Evolutionary conservation across 202 grass and related monocot species (phyloP), one percentile per base, ranked within the genome.

Genomic region (Elaeis oleifera): DNA sequence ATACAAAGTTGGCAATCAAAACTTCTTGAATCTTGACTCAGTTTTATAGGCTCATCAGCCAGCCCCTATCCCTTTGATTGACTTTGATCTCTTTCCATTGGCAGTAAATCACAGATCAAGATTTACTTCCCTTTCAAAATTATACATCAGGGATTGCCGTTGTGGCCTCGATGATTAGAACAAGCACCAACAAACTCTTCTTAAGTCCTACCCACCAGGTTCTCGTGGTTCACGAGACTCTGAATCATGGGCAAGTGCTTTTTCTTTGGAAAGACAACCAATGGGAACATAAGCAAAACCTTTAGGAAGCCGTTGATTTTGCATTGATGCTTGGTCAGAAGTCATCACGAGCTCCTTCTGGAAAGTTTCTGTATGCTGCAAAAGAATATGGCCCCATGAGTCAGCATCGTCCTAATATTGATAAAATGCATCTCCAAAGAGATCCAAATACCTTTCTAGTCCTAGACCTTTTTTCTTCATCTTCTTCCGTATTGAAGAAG

Each of bases 291-390:
- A 99, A 19, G 58, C 80, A 61, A 86, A 99, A 61, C 94, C 94
- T 57, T 87, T 89, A 15, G 94, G 88, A 62, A 94, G 94, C 25
- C 80, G 73, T 74, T 99, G 94, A 58, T 94, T 94, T 71, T 94
- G 88, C 19, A 78, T 88, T 36, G 72, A 84, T 25, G 94, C 88
- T 82, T 99, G 88, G 70, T 99, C 94, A 61, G 88, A 99, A 53
- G 85, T 89, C 88, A 99, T 94, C 65, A 89, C 72, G 53, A 89
- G 61, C 78, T 95, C 90, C 65, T 95, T 90, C 52, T 84, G 90
- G 70, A 95, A 90, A 7, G 84, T 74, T 71, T 90, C 87, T 32
- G 36, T 78, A 64, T 86, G 85, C 76, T 86, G 76, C 68, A 99
- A 78, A 53, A 73, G 5, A 48, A 72, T 26, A 19, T 0, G 24